Conservation (phyloP, 805 yeast species). For the Maudiozyma saulgeensis region DNA sequence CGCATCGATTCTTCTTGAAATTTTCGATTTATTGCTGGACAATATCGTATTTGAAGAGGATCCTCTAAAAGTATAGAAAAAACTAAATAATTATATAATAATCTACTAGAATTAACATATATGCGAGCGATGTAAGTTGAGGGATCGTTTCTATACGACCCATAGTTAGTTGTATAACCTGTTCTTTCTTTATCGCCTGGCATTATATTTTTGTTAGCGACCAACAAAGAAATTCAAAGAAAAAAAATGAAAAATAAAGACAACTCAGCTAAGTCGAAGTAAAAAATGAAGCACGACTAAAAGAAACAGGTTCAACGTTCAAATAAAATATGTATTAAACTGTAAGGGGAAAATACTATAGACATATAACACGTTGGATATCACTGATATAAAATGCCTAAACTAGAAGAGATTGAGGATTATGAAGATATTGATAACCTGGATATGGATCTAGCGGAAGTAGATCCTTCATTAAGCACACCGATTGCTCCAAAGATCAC, state of each 20-base stretch:
- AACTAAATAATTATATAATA: background rate
- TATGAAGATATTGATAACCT: slow-evolving; percentile 81
- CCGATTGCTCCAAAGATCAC: slow-evolving; percentile 63
- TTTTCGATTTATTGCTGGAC: slow-evolving; percentile 48
- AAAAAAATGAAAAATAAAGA: background rate
- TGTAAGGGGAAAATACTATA: too few relatives aligned
- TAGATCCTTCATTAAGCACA: slow-evolving; percentile 61
- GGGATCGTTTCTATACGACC: too few relatives aligned
- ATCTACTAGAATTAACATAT: too few relatives aligned
- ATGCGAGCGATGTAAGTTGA: too few relatives aligned
- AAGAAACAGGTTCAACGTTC: background rate
- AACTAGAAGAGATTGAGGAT: slow-evolving; percentile 62
- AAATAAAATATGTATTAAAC: background rate
- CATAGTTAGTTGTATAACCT: too few relatives aligned
- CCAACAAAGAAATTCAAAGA: background rate
- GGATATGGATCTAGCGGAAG: slow-evolving; percentile 90
- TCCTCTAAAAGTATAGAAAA: background rate
- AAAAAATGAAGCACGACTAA: background rate
- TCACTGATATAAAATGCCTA: slow-evolving; percentile 40
- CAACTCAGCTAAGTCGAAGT: background rate
- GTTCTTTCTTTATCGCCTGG: too few relatives aligned
- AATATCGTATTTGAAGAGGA: slow-evolving; percentile 19
- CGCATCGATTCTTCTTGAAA: slow-evolving; percentile 47
- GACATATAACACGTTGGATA: background rate
- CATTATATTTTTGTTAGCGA: background rate